These are phyloP conservation scores for Apostasia ramifera DNA, from an alignment of 106 monocot genomes.

Conservation along the genomic window DNA sequence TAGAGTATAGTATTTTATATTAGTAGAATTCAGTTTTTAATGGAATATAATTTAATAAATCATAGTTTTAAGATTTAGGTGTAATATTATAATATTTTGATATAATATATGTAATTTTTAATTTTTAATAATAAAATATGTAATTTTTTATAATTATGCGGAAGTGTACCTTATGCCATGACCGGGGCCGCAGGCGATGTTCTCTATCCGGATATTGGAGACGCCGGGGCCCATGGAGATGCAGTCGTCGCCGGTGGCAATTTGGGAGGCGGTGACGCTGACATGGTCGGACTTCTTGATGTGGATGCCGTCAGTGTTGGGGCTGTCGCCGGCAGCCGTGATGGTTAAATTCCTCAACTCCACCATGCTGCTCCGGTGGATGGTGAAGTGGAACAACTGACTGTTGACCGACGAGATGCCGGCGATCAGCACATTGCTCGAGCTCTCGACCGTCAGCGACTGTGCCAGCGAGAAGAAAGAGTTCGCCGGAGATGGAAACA, in stretches of 20 bases:
- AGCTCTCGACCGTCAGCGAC: not conserved
- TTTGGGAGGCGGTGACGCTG: not conserved
- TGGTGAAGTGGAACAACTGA: conserved; percentile 1
- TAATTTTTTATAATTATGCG: not conserved
- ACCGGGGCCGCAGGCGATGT: conserved; percentile 1
- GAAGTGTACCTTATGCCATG: conserved; percentile 9
- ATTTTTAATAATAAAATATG: no score
- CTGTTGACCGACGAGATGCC: not conserved
- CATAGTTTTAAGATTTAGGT: no score
- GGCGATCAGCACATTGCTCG: not conserved
- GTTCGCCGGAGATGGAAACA: not conserved
- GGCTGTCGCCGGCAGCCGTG: not conserved
- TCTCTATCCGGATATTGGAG: conserved; percentile 1
- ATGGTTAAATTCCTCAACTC: not conserved
- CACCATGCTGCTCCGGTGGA: not conserved
- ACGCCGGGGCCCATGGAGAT: conserved; percentile 1
- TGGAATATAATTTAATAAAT: no score
- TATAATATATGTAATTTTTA: no score
- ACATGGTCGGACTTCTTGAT: not conserved
- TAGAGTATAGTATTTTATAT: no score
- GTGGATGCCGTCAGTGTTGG: conserved; percentile 14
- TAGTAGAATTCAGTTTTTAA: no score
- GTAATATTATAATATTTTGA: no score
- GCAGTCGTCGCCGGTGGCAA: conserved; percentile 9
- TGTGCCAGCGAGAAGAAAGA: not conserved